These are phyloP conservation scores for Triticum dicoccoides DNA, from an alignment of 176 grass and related monocot species.

Conservation along the genomic window DNA sequence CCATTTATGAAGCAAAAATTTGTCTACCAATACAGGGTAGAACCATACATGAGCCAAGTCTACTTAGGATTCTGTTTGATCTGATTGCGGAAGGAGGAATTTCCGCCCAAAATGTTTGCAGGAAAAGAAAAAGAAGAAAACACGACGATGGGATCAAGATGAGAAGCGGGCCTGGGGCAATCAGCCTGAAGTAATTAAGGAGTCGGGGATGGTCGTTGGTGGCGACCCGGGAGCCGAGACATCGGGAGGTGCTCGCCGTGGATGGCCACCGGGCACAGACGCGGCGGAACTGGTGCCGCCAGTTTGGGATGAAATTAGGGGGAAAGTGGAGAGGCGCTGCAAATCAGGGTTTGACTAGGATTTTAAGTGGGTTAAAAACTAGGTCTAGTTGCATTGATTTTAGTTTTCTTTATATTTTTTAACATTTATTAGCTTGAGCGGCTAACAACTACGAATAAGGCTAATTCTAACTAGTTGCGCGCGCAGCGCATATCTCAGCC, in stretches of 20 bases:
- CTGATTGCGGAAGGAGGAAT: not conserved
- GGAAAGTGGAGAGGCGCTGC: not conserved
- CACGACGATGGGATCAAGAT: not conserved
- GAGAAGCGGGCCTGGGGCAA: not conserved
- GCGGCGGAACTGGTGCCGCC: not conserved
- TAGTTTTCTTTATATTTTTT: too few species aligned
- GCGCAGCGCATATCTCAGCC: too few species aligned
- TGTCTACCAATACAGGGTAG: not conserved
- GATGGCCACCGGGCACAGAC: not conserved
- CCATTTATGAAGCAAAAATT: not conserved
- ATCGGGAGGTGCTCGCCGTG: not conserved
- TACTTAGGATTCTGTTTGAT: not conserved
- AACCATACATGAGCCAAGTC: not conserved
- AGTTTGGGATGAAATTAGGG: not conserved
- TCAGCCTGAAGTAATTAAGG: not conserved
- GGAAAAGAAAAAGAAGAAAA: not conserved
- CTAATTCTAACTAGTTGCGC: too few species aligned
- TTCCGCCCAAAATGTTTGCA: not conserved
- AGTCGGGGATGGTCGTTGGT: not conserved
- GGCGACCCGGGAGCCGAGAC: not conserved
- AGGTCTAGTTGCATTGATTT: accelerated
- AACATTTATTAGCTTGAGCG: too few species aligned
- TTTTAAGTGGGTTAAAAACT: not conserved
- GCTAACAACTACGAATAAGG: too few species aligned
- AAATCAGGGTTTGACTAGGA: not conserved